Conservation (phyloP, 768 basidiomycete species). For the Amanita polypyramis region DNA sequence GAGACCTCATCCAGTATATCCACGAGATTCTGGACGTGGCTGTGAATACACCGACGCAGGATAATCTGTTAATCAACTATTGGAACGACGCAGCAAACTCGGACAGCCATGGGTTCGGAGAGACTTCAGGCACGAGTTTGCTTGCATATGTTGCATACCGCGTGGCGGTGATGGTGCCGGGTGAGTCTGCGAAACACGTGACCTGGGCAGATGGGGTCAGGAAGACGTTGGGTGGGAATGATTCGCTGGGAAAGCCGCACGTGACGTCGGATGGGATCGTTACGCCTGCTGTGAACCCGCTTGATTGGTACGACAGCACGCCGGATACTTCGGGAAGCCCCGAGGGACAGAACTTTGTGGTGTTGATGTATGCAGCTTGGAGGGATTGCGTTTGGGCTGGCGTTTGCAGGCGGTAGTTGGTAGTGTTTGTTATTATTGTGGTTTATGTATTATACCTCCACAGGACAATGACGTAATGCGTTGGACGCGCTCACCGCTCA, state of each 20-base stretch:
- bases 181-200: constrained; percentile 11
- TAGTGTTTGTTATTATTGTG: too few species aligned
- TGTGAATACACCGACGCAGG: constrained; percentile 15
- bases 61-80: constrained; percentile 26
- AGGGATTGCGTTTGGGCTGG: constrained; percentile 23
- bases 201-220: constrained; percentile 19
- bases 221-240: constrained; percentile 15
- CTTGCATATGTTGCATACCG: constrained; percentile 26
- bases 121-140: constrained; percentile 25
- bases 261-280: constrained; percentile 19
- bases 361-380: constrained; percentile 28
- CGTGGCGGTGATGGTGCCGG: constrained; percentile 16
- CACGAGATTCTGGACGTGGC: constrained; percentile 27
- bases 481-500: not conserved
- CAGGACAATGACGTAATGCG: too few species aligned
- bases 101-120: constrained; percentile 23
- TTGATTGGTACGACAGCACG: constrained; percentile 20
- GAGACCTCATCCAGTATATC: constrained; percentile 19
- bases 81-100: constrained; percentile 15
- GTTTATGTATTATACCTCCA: too few species aligned
- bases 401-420: constrained; percentile 7
- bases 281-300: constrained; percentile 26
- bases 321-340: constrained; percentile 25
- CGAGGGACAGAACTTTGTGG: constrained; percentile 26
- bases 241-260: constrained; percentile 13